These are phyloP conservation scores for Cladophialophora carrionii DNA, from an alignment of 2,329 filamentous ascomycete genomes.

Conservation along the genomic window DNA sequence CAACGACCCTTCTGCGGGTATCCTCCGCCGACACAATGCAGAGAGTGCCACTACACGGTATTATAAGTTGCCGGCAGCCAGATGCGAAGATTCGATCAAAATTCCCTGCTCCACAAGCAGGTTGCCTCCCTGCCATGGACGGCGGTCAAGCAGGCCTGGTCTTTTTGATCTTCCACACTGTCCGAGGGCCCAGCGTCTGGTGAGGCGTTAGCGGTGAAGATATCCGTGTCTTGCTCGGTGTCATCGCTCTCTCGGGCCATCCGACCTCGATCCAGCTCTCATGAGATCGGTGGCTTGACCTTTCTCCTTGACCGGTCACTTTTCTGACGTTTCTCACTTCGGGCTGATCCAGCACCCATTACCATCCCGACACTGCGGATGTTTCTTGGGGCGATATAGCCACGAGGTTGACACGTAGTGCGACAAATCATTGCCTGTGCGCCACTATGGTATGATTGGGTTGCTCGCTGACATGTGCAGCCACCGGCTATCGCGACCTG, in stretches of 20 bases:
- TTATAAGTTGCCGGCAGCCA: not conserved
- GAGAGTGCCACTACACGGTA: not conserved
- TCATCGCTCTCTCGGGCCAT: not conserved
- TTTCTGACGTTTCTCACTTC: not conserved
- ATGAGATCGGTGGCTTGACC: not conserved
- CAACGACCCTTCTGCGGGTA: not conserved
- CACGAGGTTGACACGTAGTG: not conserved
- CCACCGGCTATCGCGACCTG: not conserved
- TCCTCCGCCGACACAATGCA: not conserved
- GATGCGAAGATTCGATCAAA: not conserved
- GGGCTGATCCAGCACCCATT: not conserved
- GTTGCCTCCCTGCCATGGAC: not conserved
- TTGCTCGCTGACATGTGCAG: conserved; percentile 4
- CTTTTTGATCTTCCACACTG: not conserved
- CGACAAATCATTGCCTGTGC: not conserved
- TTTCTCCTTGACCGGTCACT: not conserved
- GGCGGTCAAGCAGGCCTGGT: too few species aligned
- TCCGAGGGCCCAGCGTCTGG: not conserved
- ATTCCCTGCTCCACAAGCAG: not conserved
- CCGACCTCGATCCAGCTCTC: not conserved
- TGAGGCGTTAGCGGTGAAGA: not conserved
- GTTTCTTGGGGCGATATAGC: not conserved
- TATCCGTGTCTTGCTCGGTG: not conserved
- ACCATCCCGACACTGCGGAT: not conserved
- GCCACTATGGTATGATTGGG: not conserved